A percentile compares a stretch with the other conserved stretches of the same genome.
phyloP scores from a whole-genome alignment of 2,329 filamentous ascomycete species.

The Fusarium sp. region DNA sequence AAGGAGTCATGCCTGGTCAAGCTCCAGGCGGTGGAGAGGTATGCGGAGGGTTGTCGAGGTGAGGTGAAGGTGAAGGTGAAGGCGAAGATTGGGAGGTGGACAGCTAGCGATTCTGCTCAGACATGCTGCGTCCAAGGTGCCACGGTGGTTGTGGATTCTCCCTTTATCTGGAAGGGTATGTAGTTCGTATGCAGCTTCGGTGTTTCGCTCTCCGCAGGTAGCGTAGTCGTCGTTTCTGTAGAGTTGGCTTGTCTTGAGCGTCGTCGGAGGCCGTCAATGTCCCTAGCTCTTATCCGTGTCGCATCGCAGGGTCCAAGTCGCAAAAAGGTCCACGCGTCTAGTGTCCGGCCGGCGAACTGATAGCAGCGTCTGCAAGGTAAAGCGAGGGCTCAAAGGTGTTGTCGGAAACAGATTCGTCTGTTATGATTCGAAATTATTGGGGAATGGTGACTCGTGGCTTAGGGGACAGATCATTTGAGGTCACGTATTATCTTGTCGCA shows the following conservation, averaged over 20 bases:
- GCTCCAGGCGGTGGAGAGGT: conserved; percentile 21
- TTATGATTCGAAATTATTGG: conserved; percentile 13
- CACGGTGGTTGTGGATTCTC: conserved; percentile 4
- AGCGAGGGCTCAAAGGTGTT: not conserved
- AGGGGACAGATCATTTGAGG: conserved; percentile 41
- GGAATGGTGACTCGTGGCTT: conserved; percentile 29
- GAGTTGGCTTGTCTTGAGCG: conserved; percentile 10
- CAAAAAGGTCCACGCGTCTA: conserved; percentile 37
- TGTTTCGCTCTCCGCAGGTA: conserved; percentile 1
- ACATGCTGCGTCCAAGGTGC: conserved; percentile 39
- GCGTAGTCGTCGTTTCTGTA: conserved; percentile 9
- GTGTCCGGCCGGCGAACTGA: conserved; percentile 39
- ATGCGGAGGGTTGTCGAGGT: conserved; percentile 28
- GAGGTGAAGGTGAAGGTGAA: conserved; percentile 22
- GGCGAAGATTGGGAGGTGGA: conserved; percentile 26
- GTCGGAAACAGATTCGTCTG: not conserved
- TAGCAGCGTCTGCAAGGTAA: not conserved
- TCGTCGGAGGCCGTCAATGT: conserved; percentile 25
- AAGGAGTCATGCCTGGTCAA: conserved; percentile 67
- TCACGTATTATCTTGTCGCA: conserved; percentile 37
- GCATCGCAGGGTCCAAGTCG: conserved; percentile 37
- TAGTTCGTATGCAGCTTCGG: not conserved
- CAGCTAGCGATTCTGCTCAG: conserved; percentile 38
- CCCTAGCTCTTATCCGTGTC: conserved; percentile 31
- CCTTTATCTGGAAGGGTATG: not conserved